Percentiles rank a stretch among this genome's conserved stretches.
Conservation (phyloP, 768 basidiomycete species). For the Suillus fuscotomentosus region DNA sequence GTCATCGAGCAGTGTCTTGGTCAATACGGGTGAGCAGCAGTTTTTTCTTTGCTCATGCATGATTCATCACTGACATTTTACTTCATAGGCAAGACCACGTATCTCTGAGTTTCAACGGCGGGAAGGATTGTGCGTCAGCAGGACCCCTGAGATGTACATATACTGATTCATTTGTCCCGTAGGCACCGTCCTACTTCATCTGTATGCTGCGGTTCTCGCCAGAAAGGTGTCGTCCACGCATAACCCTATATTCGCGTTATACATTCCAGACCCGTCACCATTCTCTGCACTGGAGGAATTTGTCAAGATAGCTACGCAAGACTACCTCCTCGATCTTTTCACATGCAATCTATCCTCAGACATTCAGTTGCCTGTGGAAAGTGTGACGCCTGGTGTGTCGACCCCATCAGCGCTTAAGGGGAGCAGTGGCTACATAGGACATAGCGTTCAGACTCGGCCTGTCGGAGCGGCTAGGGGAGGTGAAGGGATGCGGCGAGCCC, state of each 20-base stretch:
- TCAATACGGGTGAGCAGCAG: conserved; percentile 68
- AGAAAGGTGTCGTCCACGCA: conserved; percentile 35
- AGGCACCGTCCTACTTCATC: conserved; percentile 96
- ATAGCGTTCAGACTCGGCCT: conserved; percentile 28
- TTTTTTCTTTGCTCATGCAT: conserved; percentile 6
- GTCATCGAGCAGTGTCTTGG: conserved; percentile 81
- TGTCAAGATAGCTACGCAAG: conserved; percentile 57
- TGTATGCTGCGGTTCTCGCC: conserved; percentile 75
- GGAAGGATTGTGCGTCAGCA: conserved; percentile 87
- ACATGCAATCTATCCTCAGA: conserved; percentile 34
- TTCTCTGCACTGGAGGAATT: conserved; percentile 84
- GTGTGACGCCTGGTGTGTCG: conserved; percentile 36
- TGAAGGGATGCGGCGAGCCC: conserved; percentile 76
- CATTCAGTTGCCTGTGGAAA: conserved; percentile 47
- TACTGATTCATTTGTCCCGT: conserved; percentile 10
- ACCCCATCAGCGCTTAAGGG: conserved; percentile 17
- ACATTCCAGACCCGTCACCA: conserved; percentile 89
- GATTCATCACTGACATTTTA: conserved; percentile 6
- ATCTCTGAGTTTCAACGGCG: conserved; percentile 96
- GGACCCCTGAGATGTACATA: background rate
- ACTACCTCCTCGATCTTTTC: conserved; percentile 77
- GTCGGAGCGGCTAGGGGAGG: conserved; percentile 57
- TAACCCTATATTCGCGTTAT: conserved; percentile 63
- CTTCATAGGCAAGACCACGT: conserved; percentile 58
- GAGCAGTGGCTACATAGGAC: conserved; percentile 5